phyloP scores from a whole-genome alignment of 345 rosid genomes.

The Adansonia digitata region DNA sequence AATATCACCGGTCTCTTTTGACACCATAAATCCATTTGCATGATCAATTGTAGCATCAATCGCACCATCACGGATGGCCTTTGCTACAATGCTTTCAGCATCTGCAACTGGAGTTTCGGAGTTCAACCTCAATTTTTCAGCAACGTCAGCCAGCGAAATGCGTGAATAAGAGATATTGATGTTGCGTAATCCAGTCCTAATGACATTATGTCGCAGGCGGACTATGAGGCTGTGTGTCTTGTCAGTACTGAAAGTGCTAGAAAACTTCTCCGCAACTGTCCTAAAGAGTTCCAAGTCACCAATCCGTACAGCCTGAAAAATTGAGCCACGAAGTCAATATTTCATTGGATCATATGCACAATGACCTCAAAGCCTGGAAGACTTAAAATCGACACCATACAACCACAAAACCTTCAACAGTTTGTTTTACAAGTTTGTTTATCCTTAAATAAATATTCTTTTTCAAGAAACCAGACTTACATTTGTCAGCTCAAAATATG shows the following conservation, averaged over 20 bases:
- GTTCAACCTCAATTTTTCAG: conserved; percentile 53
- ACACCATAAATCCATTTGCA: conserved; percentile 64
- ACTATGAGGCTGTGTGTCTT: conserved; percentile 67
- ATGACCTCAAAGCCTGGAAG: too few species aligned
- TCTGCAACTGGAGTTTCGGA: conserved; percentile 64
- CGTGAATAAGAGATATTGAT: conserved; percentile 73
- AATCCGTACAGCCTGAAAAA: conserved; percentile 69
- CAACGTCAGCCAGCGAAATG: conserved; percentile 63
- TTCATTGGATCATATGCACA: too few species aligned
- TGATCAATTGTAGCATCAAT: conserved; percentile 81
- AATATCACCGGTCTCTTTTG: conserved; percentile 84
- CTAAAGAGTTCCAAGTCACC: conserved; percentile 90
- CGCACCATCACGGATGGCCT: conserved; percentile 84
- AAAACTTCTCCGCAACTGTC: conserved; percentile 63
- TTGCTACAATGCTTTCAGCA: conserved; percentile 79
- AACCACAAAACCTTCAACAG: too few species aligned
- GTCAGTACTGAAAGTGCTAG: conserved; percentile 51
- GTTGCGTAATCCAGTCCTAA: conserved; percentile 74
- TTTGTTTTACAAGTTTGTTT: too few species aligned
- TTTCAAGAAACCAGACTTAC: too few species aligned
- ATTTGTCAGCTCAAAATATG: conserved; percentile 58
- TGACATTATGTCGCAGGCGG: conserved; percentile 73
- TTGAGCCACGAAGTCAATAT: not conserved
- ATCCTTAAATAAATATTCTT: too few species aligned
- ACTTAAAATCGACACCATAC: too few species aligned